Base-by-base conservation (phyloP, 768 basidiomycete species). In the Phanerochaete carnosa region DNA sequence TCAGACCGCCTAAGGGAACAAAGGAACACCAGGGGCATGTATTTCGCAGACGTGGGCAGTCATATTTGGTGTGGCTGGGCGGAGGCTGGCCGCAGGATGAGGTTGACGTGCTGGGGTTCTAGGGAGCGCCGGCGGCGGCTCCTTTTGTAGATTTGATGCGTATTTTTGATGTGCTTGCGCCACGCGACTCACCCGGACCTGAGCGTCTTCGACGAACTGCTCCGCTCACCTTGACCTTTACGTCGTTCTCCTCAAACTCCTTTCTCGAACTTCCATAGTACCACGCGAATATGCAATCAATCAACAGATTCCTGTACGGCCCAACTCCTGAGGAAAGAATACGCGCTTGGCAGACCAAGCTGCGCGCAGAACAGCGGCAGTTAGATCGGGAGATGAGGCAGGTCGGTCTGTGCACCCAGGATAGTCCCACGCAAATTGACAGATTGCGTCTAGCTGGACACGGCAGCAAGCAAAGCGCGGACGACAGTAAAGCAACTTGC, bases 261-360 rank as follows among this genome's bases (percentile, higher is more conserved):
- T 19, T 32, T 22, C 22, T 33, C 52, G n/a, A 13, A 7, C 15
- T 22, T 7, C 9, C 29, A 22, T 3, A 13, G n/a, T 4, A 22
- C 52, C 30, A 35, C 52, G 35, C 52, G 12, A 13, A 69, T 63
- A 93, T 94, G 91, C 91, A 94, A 73, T 75, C 88, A 33, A 89
- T 98, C 70, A 95, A 94, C 72, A 87, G 94, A 45, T 95, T 95
- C 72, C 75, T 99, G 47, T 98, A 98, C 77, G 97, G 97, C 2
- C 96, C 95, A 19, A 94, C 96, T 0, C 90, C 95, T 25, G 95
- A 98, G 74, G 97, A 99, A 77, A 87, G 84, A 69, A 89, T 98
- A 13, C 84, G 90, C 54, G 82, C 83, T 75, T 99, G 97, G 97
- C 95, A 98, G 73, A 68, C 80, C 22, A 94, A 92, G 74, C 78